phyloP scores from a whole-genome alignment of 345 rosid species.

The Rubroshorea leprosula region DNA sequence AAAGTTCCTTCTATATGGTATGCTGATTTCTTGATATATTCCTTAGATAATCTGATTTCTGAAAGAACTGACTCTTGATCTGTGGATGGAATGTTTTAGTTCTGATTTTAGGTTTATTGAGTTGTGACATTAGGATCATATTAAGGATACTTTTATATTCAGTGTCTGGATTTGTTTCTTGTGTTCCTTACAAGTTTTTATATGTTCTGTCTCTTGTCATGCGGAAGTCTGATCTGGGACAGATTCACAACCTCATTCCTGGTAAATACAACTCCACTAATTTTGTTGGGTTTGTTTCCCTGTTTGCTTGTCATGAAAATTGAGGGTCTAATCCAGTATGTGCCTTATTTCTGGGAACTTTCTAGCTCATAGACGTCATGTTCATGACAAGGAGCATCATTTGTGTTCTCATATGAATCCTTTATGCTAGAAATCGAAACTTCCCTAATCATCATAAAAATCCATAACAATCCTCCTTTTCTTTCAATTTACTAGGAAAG shows the following conservation, averaged over 20 bases:
- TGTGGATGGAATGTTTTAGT: background rate
- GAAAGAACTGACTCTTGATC: background rate
- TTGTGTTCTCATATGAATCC: no score
- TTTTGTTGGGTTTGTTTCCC: background rate
- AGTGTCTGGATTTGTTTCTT: background rate
- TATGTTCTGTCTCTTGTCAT: constrained; percentile 17
- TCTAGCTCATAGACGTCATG: no score
- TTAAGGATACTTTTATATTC: background rate
- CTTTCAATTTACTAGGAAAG: no score
- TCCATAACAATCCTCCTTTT: no score
- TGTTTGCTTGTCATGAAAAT: background rate
- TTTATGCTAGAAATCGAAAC: no score
- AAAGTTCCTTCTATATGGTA: constrained; percentile 88
- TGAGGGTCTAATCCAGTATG: background rate
- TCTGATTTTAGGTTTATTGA: background rate
- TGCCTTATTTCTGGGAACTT: background rate
- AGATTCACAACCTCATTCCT: constrained; percentile 70
- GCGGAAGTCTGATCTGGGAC: constrained; percentile 75
- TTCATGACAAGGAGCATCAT: no score
- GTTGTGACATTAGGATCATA: background rate
- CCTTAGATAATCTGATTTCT: background rate
- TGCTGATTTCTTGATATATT: background rate
- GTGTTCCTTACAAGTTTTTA: constrained; percentile 21
- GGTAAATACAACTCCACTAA: constrained; percentile 32
- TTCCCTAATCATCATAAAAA: no score